Base-by-base conservation (phyloP, 1,284 basidiomycete genomes). In the Marasmius sp. region DNA sequence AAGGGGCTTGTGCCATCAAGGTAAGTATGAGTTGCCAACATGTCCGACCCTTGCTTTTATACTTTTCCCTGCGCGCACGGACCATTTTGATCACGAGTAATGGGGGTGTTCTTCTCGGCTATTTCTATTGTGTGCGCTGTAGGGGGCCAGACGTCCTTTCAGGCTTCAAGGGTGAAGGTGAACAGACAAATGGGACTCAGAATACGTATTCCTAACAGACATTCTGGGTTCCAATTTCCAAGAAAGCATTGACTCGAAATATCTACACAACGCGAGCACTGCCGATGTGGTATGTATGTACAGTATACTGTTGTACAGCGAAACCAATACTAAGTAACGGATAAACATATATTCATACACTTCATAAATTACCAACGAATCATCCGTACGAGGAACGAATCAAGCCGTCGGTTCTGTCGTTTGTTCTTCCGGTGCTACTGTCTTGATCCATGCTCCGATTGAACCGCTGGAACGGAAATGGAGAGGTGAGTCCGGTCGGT, bases 371-470 rank as follows among this genome's bases (percentile, higher is more conserved):
- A 43, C n/a, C 11, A n/a, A 12, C 6, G 41, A 12, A n/a, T 12
- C 41, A n/a, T 43, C n/a, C 12, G 3, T 12, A 2, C 41, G 41
- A 12, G 3, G 41, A n/a, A 43, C 41, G 41, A 43, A 12, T 43
- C 41, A 43, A 43, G 41, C 41, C 6, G 41, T 43, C 41, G 41
- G 6, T 43, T 43, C 41, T 54, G 50, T 11, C n/a, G 52, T 36
- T 8, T 54, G 34, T 38, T 54, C 52, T 54, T 79, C 78, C 20
- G 78, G 68, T 55, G 82, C 87, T 64, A 98, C 93, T 73, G 96
- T 97, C 81, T 94, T 95, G 72, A 98, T 91, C 95, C 95, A 98
- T 59, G 95, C 96, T 20, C 95, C 95, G 66, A 97, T 92, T 22
- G 93, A 82, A 48, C 94, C 94, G 63, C 93, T 95, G 71, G 60